Percentiles rank a stretch among this genome's conserved stretches.
phyloP scores from a whole-genome alignment of 208 protist genomes.

The Novymonas esmeraldas region DNA sequence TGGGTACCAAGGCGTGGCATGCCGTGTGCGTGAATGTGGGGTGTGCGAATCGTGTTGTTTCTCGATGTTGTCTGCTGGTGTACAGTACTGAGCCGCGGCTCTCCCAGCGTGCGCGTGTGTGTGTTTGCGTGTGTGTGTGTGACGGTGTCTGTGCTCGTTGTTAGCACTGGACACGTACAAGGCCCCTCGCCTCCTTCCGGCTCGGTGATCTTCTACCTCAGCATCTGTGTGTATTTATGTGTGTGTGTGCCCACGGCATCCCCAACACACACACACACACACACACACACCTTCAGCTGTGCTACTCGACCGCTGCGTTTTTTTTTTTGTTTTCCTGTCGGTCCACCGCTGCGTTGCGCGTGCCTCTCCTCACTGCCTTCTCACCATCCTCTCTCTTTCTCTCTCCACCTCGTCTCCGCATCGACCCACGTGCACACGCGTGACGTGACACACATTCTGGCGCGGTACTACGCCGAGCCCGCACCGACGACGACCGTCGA shows the following conservation, averaged over 20 bases:
- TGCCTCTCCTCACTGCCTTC: background rate
- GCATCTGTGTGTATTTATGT: background rate
- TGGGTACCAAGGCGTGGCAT: too few species aligned
- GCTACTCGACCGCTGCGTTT: slow-evolving; percentile 1
- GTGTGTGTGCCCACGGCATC: background rate
- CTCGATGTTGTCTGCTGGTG: background rate
- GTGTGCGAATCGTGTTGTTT: background rate
- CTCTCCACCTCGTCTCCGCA: background rate
- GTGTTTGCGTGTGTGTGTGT: slow-evolving; percentile 1
- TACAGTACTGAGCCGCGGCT: background rate
- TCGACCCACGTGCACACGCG: background rate
- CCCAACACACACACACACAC: too few species aligned
- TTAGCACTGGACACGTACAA: too few species aligned
- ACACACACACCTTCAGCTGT: too few species aligned
- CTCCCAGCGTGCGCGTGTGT: slow-evolving; percentile 1
- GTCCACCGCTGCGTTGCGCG: background rate
- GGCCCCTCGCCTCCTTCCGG: background rate
- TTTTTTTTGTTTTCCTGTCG: slow-evolving; percentile 1
- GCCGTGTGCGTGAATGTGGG: too few species aligned
- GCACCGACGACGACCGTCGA: too few species aligned
- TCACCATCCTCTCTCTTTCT: background rate
- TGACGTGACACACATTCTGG: background rate
- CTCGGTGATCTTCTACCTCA: background rate
- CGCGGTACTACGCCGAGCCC: too few species aligned
- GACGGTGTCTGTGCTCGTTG: background rate